Base-by-base conservation (phyloP, 2,329 filamentous ascomycete genomes). In the Zasmidium angulare region DNA sequence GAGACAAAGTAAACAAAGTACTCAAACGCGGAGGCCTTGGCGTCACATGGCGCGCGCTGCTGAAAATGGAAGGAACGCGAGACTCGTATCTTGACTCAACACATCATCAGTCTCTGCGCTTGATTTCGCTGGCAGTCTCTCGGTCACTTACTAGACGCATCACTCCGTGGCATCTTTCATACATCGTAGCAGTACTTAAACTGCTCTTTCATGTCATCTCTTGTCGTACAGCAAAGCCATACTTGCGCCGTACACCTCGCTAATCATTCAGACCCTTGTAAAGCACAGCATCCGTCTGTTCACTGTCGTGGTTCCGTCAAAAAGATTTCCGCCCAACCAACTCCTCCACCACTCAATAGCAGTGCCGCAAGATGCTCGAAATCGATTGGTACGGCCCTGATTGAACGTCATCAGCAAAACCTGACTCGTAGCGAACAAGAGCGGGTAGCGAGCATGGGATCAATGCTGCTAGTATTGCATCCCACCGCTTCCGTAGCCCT, bases 391-490 rank as follows among this genome's bases (percentile, higher is more conserved):
- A 2, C 20, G 19, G 19, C 22, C 48, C 48, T 26, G 48, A 2
- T 10, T 24, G 2, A 57, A 57, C 29, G 48, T 48, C 46, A 50
- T 55, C 47, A 58, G 55, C 55, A 50, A 46, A 20, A 40, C 11
- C 11, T n/a, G 20, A n/a, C 22, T 19, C 10, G 46, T 9, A 36
- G 47, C 43, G 40, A 19, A 29, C 14, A 19, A 48, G 17, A 46
- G 47, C 23, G 20, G 54, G 31, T 46, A 11, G 50, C 51, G 54
- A 36, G 36, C 10, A 51, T 31, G 23, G 21, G 22, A 55, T 52
- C 50, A 52, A 58, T 58, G 46, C 50, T 56, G 50, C 56, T 62
- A 74, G 56, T 74, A 74, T 64, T 74, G 68, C 72, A 74, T 74
- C 24, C 71, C 71, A 19, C 67, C 69, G n/a, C 66, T 68, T 19